These are phyloP conservation scores for Exidia glandulosa DNA, from an alignment of 768 basidiomycete genomes.

Conservation along the genomic window DNA sequence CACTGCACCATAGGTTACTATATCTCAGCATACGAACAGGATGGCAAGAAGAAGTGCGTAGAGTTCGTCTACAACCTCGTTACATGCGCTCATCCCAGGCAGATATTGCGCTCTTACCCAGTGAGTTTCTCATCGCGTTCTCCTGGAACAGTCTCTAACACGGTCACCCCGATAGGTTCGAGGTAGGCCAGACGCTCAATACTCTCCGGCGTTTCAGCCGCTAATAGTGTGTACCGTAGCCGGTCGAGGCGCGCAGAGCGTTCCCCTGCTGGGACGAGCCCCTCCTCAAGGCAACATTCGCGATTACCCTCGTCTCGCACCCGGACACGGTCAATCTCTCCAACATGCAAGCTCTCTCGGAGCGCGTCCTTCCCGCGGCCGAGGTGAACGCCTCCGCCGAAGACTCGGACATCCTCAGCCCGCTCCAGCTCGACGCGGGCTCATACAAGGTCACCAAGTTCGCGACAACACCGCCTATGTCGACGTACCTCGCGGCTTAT, in stretches of 20 bases:
- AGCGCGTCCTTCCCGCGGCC: slow-evolving; percentile 31
- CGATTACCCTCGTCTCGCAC: slow-evolving; percentile 70
- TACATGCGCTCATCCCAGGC: background rate
- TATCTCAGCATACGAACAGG: slow-evolving; percentile 49
- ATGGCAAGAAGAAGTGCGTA: slow-evolving; percentile 44
- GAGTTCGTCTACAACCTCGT: background rate
- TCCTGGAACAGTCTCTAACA: background rate
- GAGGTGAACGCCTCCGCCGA: background rate
- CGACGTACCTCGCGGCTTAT: slow-evolving; percentile 79
- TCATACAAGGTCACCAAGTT: slow-evolving; percentile 80
- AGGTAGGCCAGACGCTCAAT: background rate
- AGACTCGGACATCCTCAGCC: background rate
- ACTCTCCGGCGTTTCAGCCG: background rate
- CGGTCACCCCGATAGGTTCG: background rate
- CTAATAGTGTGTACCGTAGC: slow-evolving; percentile 29
- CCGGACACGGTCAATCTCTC: slow-evolving; percentile 63
- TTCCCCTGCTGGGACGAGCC: slow-evolving; percentile 96
- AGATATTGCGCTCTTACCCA: slow-evolving; percentile 69
- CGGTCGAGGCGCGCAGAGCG: slow-evolving; percentile 72
- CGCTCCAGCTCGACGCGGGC: slow-evolving; percentile 16
- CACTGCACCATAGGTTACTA: slow-evolving; percentile 41
- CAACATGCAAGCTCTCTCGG: slow-evolving; percentile 76
- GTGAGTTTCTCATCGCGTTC: slow-evolving; percentile 47
- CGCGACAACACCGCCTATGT: slow-evolving; percentile 74
- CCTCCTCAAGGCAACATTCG: slow-evolving; percentile 72